Conservation (phyloP, 2,329 filamentous ascomycete species). For the Cordyceps fumosorosea region DNA sequence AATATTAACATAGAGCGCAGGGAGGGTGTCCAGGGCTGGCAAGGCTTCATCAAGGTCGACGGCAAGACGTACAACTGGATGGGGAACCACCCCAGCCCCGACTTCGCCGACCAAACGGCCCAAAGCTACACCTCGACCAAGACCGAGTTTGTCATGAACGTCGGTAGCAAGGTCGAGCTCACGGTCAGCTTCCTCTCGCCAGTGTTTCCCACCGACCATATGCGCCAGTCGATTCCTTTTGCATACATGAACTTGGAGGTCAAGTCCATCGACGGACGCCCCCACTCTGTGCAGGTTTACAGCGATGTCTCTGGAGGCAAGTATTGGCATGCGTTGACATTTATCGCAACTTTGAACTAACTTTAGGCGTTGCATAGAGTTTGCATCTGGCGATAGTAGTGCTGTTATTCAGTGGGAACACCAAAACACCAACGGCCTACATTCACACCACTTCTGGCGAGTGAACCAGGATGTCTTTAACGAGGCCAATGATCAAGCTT, state of each 20-base stretch:
- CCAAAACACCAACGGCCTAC: conserved; percentile 41
- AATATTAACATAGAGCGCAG: conserved; percentile 28
- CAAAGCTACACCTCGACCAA: conserved; percentile 67
- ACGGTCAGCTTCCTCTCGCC: conserved; percentile 66
- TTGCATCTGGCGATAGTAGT: conserved; percentile 56
- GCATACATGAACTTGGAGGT: conserved; percentile 64
- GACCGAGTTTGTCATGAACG: conserved; percentile 63
- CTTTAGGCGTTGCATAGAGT: conserved; percentile 45
- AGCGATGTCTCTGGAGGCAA: conserved; percentile 52
- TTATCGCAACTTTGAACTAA: conserved; percentile 1
- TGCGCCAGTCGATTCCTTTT: conserved; percentile 61
- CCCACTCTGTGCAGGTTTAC: conserved; percentile 64
- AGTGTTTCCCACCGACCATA: conserved; percentile 58
- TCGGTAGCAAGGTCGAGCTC: conserved; percentile 54
- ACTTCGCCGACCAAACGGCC: conserved; percentile 51
- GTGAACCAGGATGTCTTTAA: conserved; percentile 57
- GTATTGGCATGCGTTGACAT: conserved; percentile 32
- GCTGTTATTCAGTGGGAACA: conserved; percentile 58
- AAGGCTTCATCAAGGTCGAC: conserved; percentile 64
- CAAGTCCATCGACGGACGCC: conserved; percentile 51
- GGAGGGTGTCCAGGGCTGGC: conserved; percentile 52
- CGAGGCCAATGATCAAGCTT: conserved; percentile 63
- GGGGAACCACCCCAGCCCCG: conserved; percentile 46
- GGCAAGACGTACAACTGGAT: conserved; percentile 60
- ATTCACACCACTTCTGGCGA: conserved; percentile 59